Evolutionary conservation across 2,329 filamentous ascomycete species (phyloP).

Genomic region (Thielaviopsis cerberus): DNA sequence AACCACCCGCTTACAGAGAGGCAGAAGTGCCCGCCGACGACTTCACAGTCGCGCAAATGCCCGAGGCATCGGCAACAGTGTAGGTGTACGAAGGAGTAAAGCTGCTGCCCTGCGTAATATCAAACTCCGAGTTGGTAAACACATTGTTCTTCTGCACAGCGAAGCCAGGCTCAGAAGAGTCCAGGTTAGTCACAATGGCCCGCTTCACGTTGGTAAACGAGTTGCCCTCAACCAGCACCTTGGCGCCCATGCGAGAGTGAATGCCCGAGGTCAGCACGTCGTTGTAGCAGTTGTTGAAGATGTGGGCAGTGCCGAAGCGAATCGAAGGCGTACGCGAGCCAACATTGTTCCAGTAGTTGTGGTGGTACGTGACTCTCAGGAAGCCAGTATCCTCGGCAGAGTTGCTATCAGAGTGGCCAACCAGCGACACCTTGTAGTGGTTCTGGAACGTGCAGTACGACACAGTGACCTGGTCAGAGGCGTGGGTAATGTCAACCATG

Average conservation of each 20-base stretch:
- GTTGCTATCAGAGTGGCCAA: slow-evolving; percentile 44
- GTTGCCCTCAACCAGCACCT: slow-evolving; percentile 35
- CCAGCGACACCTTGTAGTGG: slow-evolving; percentile 36
- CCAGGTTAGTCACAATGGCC: slow-evolving; percentile 23
- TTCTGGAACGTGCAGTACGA: slow-evolving; percentile 26
- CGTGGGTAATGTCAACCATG: slow-evolving; percentile 26
- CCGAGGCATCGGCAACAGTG: slow-evolving; percentile 14
- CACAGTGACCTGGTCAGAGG: slow-evolving; percentile 25
- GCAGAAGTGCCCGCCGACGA: slow-evolving; percentile 12
- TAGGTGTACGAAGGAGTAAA: slow-evolving; percentile 20
- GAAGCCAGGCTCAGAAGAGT: slow-evolving; percentile 26
- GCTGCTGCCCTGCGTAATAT: slow-evolving; percentile 19
- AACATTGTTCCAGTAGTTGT: slow-evolving; percentile 42
- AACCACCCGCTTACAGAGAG: slow-evolving; percentile 5
- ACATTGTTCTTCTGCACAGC: slow-evolving; percentile 26
- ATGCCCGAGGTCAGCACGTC: slow-evolving; percentile 27
- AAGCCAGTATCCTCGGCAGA: slow-evolving; percentile 36
- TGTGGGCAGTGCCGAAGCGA: slow-evolving; percentile 43
- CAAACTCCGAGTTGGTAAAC: slow-evolving; percentile 21
- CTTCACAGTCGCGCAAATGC: slow-evolving; percentile 14
- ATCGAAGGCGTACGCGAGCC: slow-evolving; percentile 40
- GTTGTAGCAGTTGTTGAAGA: slow-evolving; percentile 26
- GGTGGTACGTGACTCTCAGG: slow-evolving; percentile 38
- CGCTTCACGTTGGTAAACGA: slow-evolving; percentile 27
- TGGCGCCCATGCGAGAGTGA: slow-evolving; percentile 33